Evolutionary conservation across 441 rosid genomes (phyloP).

Genomic region (Codiaeum variegatum): DNA sequence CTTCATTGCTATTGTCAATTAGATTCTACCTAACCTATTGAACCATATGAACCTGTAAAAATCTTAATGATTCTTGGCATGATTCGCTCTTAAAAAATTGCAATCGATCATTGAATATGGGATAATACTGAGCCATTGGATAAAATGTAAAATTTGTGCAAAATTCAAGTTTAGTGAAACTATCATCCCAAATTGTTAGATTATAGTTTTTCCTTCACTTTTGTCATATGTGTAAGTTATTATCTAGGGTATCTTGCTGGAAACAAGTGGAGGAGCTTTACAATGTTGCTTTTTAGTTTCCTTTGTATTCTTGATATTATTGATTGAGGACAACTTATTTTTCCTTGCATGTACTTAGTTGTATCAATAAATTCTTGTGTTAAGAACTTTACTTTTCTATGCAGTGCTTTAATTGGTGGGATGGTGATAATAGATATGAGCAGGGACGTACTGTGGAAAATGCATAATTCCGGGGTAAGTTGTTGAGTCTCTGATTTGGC

Average conservation of each 20-base stretch:
- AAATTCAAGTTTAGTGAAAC: neutral
- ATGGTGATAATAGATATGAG: constrained; percentile 40
- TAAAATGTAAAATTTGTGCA: neutral
- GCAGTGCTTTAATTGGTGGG: constrained; percentile 63
- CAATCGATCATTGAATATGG: neutral
- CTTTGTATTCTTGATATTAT: neutral
- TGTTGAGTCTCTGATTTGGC: neutral
- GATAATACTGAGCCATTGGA: neutral
- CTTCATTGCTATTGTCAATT: neutral
- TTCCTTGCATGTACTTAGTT: neutral
- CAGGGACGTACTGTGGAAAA: constrained; percentile 68
- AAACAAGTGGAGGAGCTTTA: neutral
- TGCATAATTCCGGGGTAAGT: constrained; percentile 64
- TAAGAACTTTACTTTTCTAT: constrained; percentile 9
- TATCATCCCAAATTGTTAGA: neutral
- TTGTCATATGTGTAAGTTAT: neutral
- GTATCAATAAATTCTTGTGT: neutral
- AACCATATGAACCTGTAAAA: neutral
- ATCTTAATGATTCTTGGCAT: neutral
- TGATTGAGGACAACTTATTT: neutral
- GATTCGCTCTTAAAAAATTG: neutral
- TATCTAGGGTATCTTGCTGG: neutral
- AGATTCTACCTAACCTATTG: neutral
- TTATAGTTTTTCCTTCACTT: neutral
- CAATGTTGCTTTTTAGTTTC: neutral